Percentiles rank a stretch among this genome's conserved stretches.
phyloP scores from a whole-genome alignment of 495 filamentous ascomycete species.

The Annulohypoxylon bovei region DNA sequence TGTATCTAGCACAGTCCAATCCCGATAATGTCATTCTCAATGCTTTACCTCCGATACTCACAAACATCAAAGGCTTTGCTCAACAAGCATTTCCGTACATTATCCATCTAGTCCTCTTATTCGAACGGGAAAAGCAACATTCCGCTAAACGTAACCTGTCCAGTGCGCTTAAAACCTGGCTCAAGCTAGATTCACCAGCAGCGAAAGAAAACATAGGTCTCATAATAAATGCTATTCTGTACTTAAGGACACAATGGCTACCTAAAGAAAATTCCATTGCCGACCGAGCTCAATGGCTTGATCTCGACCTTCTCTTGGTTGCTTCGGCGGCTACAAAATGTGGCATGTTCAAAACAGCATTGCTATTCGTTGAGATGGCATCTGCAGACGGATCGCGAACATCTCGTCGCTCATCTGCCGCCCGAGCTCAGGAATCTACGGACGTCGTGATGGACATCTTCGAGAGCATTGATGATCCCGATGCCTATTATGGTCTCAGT shows the following conservation, averaged over 20 bases:
- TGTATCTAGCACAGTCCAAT: conserved; percentile 68
- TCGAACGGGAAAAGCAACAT: conserved; percentile 59
- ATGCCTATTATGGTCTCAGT: conserved; percentile 93
- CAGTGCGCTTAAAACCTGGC: conserved; percentile 60
- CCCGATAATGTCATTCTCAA: conserved; percentile 71
- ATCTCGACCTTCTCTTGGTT: conserved; percentile 77
- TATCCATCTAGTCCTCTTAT: conserved; percentile 78
- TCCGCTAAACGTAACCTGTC: conserved; percentile 60
- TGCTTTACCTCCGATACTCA: conserved; percentile 69
- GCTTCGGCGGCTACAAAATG: conserved; percentile 82
- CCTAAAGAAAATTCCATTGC: conserved; percentile 77
- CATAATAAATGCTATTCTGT: conserved; percentile 84
- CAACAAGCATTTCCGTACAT: conserved; percentile 79
- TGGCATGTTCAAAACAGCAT: conserved; percentile 84
- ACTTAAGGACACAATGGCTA: conserved; percentile 83
- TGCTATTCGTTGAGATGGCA: conserved; percentile 83
- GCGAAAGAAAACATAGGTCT: conserved; percentile 62
- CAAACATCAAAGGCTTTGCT: conserved; percentile 71
- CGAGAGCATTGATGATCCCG: conserved; percentile 91
- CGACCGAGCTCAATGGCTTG: conserved; percentile 85
- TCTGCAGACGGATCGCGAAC: conserved; percentile 62
- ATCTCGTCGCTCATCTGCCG: conserved; percentile 73
- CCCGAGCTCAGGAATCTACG: conserved; percentile 66
- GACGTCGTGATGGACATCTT: conserved; percentile 82
- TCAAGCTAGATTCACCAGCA: conserved; percentile 51